Base-by-base conservation (phyloP, 371 early-diverging fungal genomes). In the Batkoa obscura region DNA sequence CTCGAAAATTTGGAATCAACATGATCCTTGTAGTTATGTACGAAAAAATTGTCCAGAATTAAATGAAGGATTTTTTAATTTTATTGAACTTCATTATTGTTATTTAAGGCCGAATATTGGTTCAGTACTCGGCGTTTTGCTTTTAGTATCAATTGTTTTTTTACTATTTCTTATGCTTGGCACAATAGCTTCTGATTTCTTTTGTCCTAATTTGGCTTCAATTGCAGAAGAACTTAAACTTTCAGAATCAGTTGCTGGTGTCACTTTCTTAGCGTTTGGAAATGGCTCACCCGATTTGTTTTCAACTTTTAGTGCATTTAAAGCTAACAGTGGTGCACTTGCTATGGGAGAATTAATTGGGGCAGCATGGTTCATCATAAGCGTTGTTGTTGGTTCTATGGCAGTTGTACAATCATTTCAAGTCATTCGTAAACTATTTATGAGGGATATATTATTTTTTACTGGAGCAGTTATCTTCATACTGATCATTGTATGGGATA, bases 201-300 rank as follows among this genome's bases (percentile, higher is more conserved):
- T 81, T 59, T 81, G 82, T 72, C 80, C 82, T 12, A 79, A 80
- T 48, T 67, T 82, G n/a, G 74, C 68, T 52, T 75, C 82, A 0
- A 78, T 82, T 59, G 76, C 82, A 23, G 65, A 72, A 34, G 69
- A 70, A 17, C 57, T 82, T 36, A 69, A 72, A 47, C 61, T 82
- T 12, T 78, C 80, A 1, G 82, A 82, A 32, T 5, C 47, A 1
- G 15, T 79, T 73, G 88, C 89, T 0, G 89, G 89, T 6, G 89
- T 88, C 3, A 88, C 89, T 3, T 77, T 88, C 65, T 64, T 88
- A 30, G 89, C 89, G 0, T 72, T 89, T 34, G 89, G 89, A n/a
- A 89, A 88, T 60, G 88, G 84, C 12, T 80, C 83, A n/a, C 88
- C 88, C 2, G 88, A 88, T 57, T 60, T 88, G 37, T 84, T 88